Evolutionary conservation across 805 yeast genomes (phyloP).

Genomic region (Lachancea kluyveri): DNA sequence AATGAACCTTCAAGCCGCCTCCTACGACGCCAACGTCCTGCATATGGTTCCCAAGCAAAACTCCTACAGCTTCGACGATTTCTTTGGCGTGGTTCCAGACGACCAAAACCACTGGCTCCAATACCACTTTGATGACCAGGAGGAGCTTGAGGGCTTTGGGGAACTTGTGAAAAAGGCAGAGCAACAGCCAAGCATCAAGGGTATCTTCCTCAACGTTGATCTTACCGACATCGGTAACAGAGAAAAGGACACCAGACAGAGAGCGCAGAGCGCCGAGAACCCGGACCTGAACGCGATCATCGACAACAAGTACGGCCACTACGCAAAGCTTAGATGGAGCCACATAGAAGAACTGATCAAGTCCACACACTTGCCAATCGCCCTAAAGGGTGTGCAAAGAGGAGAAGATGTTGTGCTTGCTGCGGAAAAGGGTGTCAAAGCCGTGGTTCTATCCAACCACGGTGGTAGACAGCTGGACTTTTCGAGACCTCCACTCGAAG

Average conservation of each 20-base stretch:
- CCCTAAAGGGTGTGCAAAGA: constrained; percentile 60
- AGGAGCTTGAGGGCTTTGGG: constrained; percentile 25
- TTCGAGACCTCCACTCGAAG: constrained; percentile 55
- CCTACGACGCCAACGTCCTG: constrained; percentile 31
- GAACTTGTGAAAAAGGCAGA: constrained; percentile 35
- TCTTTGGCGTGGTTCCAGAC: constrained; percentile 30
- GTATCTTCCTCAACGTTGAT: constrained; percentile 49
- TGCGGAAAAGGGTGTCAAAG: constrained; percentile 51
- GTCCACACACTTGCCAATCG: constrained; percentile 39
- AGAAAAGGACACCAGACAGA: constrained; percentile 31
- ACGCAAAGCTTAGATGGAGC: constrained; percentile 31
- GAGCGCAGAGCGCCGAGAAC: constrained; percentile 23
- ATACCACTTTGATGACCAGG: constrained; percentile 39
- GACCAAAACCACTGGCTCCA: constrained; percentile 43
- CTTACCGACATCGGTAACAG: constrained; percentile 49
- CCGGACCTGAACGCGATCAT: constrained; percentile 18
- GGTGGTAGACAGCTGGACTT: constrained; percentile 71
- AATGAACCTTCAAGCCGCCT: constrained; percentile 13
- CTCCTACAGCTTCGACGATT: constrained; percentile 37
- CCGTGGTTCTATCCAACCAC: constrained; percentile 64
- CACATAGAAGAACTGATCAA: constrained; percentile 26
- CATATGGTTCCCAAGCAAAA: constrained; percentile 45
- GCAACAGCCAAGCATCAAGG: constrained; percentile 36
- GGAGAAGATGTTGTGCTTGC: constrained; percentile 61
- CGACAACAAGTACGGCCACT: constrained; percentile 10